Conservation (phyloP, 148 eudicot genomes). For the Dysphania ambrosioides region DNA sequence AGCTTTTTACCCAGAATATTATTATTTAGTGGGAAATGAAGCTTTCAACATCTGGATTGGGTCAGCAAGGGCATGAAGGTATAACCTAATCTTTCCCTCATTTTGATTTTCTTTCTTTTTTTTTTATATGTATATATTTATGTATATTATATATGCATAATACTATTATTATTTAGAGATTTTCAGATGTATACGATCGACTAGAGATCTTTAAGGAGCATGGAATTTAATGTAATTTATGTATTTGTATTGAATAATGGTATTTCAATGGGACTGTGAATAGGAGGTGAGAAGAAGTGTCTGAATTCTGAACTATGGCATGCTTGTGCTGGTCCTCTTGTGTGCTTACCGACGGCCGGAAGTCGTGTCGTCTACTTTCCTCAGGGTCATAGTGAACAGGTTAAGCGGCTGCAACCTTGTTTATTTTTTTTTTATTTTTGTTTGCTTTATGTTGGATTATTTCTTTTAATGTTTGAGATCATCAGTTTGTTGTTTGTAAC, state of each 20-base stretch:
- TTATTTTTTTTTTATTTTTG: slow-evolving; percentile 8
- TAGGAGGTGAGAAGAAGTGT: slow-evolving; percentile 74
- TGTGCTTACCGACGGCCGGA: slow-evolving; percentile 69
- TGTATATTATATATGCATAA: neutral
- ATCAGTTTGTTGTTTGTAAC: slow-evolving; percentile 12
- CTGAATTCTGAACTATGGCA: slow-evolving; percentile 96
- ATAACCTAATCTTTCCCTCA: neutral
- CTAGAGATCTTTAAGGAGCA: neutral
- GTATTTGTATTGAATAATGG: neutral
- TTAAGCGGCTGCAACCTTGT: slow-evolving; percentile 17
- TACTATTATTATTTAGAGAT: neutral
- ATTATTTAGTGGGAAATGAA: slow-evolving; percentile 39
- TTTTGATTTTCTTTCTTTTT: neutral
- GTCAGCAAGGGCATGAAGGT: slow-evolving; percentile 49
- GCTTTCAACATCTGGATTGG: slow-evolving; percentile 45
- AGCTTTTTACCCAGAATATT: slow-evolving; percentile 28
- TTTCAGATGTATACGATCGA: neutral
- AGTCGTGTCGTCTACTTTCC: slow-evolving; percentile 93
- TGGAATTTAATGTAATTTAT: neutral
- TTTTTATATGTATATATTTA: neutral
- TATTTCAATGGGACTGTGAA: slow-evolving; percentile 21
- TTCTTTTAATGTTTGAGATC: neutral
- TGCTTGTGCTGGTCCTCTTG: slow-evolving; percentile 96
- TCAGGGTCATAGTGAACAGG: slow-evolving; percentile 99
- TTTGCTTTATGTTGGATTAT: neutral